Conservation (phyloP, 495 filamentous ascomycete genomes). For the Hyphodiscus hymeniophilus region DNA sequence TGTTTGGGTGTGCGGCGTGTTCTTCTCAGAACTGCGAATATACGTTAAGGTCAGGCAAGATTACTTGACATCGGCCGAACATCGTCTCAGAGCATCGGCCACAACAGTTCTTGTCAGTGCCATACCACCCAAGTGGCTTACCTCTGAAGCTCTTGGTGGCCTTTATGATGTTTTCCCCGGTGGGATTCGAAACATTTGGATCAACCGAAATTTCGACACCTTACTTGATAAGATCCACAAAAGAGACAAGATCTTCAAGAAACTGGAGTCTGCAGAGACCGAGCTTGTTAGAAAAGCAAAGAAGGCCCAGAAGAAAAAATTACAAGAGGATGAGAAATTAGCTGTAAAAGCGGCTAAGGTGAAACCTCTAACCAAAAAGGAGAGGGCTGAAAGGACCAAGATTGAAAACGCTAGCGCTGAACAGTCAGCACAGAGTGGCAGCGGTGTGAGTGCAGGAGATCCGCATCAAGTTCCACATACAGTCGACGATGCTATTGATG, state of each 20-base stretch:
- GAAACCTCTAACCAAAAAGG: slow-evolving; percentile 38
- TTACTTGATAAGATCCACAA: slow-evolving; percentile 78
- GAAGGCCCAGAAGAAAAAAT: slow-evolving; percentile 62
- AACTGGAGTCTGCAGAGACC: slow-evolving; percentile 78
- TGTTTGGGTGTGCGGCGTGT: slow-evolving; percentile 76
- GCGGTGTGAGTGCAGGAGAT: slow-evolving; percentile 76
- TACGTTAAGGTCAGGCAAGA: slow-evolving; percentile 93
- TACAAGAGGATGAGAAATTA: slow-evolving; percentile 55
- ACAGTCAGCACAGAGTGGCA: slow-evolving; percentile 51
- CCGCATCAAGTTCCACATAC: slow-evolving; percentile 73
- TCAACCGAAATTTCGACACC: slow-evolving; percentile 85
- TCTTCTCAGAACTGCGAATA: slow-evolving; percentile 79
- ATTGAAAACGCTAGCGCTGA: slow-evolving; percentile 49
- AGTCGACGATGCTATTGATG: slow-evolving; percentile 55
- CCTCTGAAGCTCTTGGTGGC: slow-evolving; percentile 64
- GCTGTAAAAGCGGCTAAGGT: slow-evolving; percentile 39
- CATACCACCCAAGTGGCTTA: slow-evolving; percentile 86
- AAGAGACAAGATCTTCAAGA: slow-evolving; percentile 60
- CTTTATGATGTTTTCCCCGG: slow-evolving; percentile 98
- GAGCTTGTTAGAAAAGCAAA: slow-evolving; percentile 71
- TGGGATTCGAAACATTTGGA: slow-evolving; percentile 92
- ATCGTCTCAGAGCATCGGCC: slow-evolving; percentile 88
- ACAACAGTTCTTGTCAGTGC: slow-evolving; percentile 89
- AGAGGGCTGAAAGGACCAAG: slow-evolving; percentile 36
- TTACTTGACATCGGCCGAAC: slow-evolving; percentile 91